phyloP scores from a whole-genome alignment of 2,329 filamentous ascomycete species.

The Teratosphaeria gauchensis region DNA sequence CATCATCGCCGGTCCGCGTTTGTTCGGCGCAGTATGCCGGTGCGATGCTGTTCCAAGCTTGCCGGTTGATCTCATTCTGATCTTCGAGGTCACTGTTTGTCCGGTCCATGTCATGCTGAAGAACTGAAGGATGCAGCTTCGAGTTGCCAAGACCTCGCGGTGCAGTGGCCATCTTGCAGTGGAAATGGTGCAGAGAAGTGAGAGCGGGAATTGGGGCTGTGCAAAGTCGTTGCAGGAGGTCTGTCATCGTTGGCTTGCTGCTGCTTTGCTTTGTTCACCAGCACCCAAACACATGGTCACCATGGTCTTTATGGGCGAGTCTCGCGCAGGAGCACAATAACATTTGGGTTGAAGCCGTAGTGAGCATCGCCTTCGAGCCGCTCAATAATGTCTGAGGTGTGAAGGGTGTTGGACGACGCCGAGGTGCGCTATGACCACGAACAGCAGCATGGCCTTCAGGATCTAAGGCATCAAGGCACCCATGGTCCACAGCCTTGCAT shows the following conservation, averaged over 20 bases:
- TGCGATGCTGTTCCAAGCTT: slow-evolving; percentile 33
- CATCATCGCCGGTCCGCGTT: slow-evolving; percentile 19
- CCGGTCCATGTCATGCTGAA: slow-evolving; percentile 1
- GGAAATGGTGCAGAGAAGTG: background rate
- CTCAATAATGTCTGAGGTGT: background rate
- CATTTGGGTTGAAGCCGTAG: background rate
- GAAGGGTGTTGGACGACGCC: background rate
- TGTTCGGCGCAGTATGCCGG: slow-evolving; percentile 34
- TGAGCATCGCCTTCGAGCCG: background rate
- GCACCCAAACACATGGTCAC: background rate
- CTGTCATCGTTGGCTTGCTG: background rate
- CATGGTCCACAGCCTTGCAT: background rate
- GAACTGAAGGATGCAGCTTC: background rate
- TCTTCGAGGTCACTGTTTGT: background rate
- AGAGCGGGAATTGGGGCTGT: background rate
- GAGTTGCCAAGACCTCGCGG: background rate
- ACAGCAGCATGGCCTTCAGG: background rate
- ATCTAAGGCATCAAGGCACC: background rate
- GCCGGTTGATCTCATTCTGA: slow-evolving; percentile 7
- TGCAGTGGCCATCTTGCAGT: background rate
- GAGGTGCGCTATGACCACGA: too few species aligned
- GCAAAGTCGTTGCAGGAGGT: background rate
- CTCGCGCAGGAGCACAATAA: background rate
- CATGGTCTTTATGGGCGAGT: background rate
- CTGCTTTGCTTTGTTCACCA: background rate